phyloP scores from a whole-genome alignment of 768 basidiomycete species.

The Podaxis pistillaris region DNA sequence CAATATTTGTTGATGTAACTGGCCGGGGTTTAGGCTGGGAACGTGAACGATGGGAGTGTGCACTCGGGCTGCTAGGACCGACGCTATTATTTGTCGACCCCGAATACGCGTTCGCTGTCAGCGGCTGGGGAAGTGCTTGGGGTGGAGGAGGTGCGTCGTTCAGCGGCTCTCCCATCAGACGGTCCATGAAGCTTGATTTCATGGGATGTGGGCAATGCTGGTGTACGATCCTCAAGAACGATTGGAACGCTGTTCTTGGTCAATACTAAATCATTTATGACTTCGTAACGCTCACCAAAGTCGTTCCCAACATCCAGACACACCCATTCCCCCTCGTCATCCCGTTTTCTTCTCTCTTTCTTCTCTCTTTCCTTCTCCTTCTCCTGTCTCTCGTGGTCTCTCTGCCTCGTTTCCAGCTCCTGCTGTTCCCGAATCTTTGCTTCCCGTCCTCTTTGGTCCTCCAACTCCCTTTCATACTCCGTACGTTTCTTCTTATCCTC shows the following conservation, averaged over 20 bases:
- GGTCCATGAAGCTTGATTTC: conserved; percentile 24
- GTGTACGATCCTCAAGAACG: conserved; percentile 36
- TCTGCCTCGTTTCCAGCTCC: conserved; percentile 1
- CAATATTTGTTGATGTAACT: background rate
- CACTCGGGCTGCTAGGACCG: background rate
- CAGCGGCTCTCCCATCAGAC: background rate
- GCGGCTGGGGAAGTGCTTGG: background rate
- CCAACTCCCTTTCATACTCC: background rate
- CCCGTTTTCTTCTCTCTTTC: conserved; percentile 20
- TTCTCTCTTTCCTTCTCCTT: conserved; percentile 10
- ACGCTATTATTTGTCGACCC: background rate
- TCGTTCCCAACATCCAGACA: conserved; percentile 52
- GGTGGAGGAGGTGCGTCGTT: conserved; percentile 3
- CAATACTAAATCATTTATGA: background rate
- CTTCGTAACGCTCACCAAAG: conserved; percentile 29
- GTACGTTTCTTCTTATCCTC: background rate
- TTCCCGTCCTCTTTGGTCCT: background rate
- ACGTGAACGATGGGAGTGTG: background rate
- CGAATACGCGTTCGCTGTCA: background rate
- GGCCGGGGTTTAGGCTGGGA: background rate
- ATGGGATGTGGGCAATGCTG: conserved; percentile 52
- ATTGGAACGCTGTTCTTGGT: background rate
- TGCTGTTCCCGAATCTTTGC: conserved; percentile 1
- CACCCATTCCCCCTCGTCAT: conserved; percentile 45
- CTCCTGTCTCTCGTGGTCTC: background rate